Percentiles rank a stretch among this genome's conserved stretches.
These are phyloP conservation scores for Lolium perenne DNA, from an alignment of 176 grass and related monocot species.

Conservation along the genomic window DNA sequence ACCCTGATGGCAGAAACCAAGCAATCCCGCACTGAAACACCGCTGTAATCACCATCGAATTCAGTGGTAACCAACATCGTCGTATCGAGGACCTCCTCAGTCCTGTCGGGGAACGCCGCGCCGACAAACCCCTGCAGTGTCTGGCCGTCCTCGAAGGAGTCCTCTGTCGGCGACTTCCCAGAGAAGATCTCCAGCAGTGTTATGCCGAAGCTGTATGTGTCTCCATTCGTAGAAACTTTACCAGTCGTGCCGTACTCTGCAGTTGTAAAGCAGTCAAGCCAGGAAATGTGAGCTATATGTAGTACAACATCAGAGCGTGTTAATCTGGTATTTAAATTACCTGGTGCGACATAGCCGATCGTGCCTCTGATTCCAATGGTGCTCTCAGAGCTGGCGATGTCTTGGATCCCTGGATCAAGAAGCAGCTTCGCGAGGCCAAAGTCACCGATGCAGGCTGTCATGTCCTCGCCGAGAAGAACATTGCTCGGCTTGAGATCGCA, in stretches of 20 bases:
- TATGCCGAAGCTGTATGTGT: slow-evolving; percentile 45
- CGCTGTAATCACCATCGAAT: not conserved
- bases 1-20: not conserved
- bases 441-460: slow-evolving; percentile 44
- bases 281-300: not conserved
- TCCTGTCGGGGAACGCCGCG: not conserved
- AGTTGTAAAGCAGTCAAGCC: not conserved
- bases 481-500: slow-evolving; percentile 60
- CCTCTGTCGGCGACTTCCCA: slow-evolving; percentile 1
- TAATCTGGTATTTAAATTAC: not conserved
- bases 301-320: not conserved
- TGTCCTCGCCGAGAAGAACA: slow-evolving; percentile 48
- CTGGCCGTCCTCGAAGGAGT: not conserved
- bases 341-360: slow-evolving; percentile 54
- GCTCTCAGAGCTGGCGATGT: not conserved
- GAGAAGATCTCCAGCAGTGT: slow-evolving; percentile 36
- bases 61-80: not conserved
- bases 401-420: not conserved
- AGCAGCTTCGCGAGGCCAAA: not conserved
- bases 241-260: slow-evolving; percentile 30
- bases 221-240: not conserved
- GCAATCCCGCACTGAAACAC: not conserved
- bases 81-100: not conserved
- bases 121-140: not conserved
- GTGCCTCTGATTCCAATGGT: slow-evolving; percentile 43